Evolutionary conservation across 2,329 filamentous ascomycete genomes (phyloP).

Genomic region (Diaporthe nobilis): DNA sequence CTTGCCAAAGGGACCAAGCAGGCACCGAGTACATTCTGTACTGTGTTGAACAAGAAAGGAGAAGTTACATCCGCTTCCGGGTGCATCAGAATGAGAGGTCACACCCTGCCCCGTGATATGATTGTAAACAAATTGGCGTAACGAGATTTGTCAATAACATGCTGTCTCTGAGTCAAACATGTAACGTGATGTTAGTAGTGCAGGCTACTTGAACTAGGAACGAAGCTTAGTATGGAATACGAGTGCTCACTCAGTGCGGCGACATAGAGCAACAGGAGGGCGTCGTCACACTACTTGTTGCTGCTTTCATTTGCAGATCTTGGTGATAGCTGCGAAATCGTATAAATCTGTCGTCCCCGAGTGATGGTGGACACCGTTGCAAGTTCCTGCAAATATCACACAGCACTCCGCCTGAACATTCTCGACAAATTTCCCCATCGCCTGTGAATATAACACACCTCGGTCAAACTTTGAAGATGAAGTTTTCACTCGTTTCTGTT

Average conservation of each 20-base stretch:
- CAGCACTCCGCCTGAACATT: background rate
- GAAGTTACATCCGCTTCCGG: background rate
- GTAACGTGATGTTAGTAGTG: background rate
- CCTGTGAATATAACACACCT: background rate
- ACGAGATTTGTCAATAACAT: background rate
- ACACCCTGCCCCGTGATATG: background rate
- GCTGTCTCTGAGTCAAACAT: background rate
- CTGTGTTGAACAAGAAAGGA: background rate
- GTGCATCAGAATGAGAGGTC: background rate
- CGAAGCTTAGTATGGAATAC: background rate
- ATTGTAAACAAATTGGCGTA: background rate
- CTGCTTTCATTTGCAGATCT: background rate
- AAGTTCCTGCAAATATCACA: background rate
- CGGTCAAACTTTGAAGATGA: constrained; percentile 47
- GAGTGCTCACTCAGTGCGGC: background rate
- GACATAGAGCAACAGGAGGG: background rate
- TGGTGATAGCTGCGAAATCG: no score
- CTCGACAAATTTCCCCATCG: background rate
- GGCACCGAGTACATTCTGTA: background rate
- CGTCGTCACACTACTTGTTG: background rate
- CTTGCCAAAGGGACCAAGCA: background rate
- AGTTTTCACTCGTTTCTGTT: constrained; percentile 44
- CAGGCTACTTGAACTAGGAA: background rate
- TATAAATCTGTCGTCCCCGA: background rate
- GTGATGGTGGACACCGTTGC: background rate